Evolutionary conservation across 1,284 basidiomycete genomes (phyloP).

Genomic region (Erythrobasidium hasegawianum): DNA sequence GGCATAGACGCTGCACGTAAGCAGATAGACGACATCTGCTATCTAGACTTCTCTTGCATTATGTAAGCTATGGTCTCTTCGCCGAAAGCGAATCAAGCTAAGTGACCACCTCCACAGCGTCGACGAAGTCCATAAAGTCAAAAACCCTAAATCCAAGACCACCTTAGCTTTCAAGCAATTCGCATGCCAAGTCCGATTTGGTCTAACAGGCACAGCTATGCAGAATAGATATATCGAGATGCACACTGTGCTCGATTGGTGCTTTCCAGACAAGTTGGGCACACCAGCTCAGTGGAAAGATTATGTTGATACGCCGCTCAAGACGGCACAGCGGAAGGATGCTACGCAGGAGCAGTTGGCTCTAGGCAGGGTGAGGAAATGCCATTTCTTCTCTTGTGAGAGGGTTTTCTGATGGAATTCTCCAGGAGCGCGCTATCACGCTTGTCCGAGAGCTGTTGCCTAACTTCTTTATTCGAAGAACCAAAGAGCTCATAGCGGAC

Average conservation of each 20-base stretch:
- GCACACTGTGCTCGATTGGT: constrained; percentile 78
- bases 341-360: constrained; percentile 63
- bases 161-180: constrained; percentile 65
- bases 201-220: constrained; percentile 73
- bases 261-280: constrained; percentile 66
- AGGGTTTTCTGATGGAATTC: constrained; percentile 54
- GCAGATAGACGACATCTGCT: constrained; percentile 63
- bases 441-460: constrained; percentile 68
- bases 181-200: constrained; percentile 62
- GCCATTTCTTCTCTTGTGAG: no score
- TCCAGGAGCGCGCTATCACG: constrained; percentile 54
- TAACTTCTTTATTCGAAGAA: constrained; percentile 67
- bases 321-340: constrained; percentile 59
- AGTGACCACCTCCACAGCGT: constrained; percentile 68
- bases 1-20: constrained; percentile 65
- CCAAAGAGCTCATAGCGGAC: constrained; percentile 71
- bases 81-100: no score
- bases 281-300: constrained; percentile 65
- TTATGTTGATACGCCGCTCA: constrained; percentile 63
- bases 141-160: constrained; percentile 63
- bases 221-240: constrained; percentile 80
- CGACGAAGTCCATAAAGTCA: constrained; percentile 77
- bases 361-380: constrained; percentile 53
- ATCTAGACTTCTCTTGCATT: constrained; percentile 51
- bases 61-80: constrained; percentile 5